Evolutionary conservation across 2,329 filamentous ascomycete genomes (phyloP), one percentile per base, ranked within the genome.

Genomic region (Coniochaeta sp.): DNA sequence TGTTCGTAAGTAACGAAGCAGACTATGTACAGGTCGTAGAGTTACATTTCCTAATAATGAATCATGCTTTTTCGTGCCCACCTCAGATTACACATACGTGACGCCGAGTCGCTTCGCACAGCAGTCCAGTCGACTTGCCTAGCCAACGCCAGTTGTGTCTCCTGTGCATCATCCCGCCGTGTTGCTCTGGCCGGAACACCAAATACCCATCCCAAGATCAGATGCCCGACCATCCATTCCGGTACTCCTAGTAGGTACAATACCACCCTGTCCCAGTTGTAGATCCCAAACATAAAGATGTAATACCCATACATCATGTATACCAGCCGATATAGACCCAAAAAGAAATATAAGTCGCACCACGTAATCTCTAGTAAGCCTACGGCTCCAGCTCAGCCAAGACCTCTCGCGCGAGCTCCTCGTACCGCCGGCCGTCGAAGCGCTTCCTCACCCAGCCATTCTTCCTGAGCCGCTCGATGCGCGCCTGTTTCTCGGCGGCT

Each of bases 381-480:
- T 47, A 12, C 42, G 19, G 19, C 47, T 54, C 52, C 47, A 85
- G 70, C 65, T 86, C 83, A 2, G 78, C 77, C 59, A 85, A 70
- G 42, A 77, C 82, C 57, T 72, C 75, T 65, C 81, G 79, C 16
- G 81, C 73, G 9, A 86, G 72, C 22, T 75, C 75, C 67, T 83
- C 79, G 66, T 86, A 86, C 40, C 80, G 75, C 52, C 72, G 69
- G 6, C 73, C 71, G 62, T 86, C 79, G 64, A 86, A 86, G 24
- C 83, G 77, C 64, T 78, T 78, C 30, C 83, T 73, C 66, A 77
- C 77, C 83, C 83, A 86, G 2, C 82, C 82, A 57, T 66, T 75
- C n/a, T 77, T 77, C 22, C 81, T 77, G 12, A 86, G 71, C 10
- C 79, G 75, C 70, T 83, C 80, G 63, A 86, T 84, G 26, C 83